phyloP scores from a whole-genome alignment of 2,329 filamentous ascomycete genomes.

The Exophiala bonariae region DNA sequence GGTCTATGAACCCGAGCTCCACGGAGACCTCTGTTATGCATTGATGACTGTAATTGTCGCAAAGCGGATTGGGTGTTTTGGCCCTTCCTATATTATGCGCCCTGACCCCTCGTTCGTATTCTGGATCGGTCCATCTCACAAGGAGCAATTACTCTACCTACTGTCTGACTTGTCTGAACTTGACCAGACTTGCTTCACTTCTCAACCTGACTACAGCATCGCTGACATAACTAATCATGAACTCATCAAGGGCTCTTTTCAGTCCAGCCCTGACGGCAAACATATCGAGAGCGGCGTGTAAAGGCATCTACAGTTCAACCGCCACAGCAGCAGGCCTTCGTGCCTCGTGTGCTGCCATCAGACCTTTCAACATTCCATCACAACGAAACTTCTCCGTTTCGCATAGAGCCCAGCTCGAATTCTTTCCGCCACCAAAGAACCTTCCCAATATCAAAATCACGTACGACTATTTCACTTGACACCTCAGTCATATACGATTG shows the following conservation, averaged over 20 bases:
- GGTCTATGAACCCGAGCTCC: too few relatives aligned
- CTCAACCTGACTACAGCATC: neutral
- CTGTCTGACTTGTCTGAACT: too few relatives aligned
- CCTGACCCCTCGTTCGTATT: too few relatives aligned
- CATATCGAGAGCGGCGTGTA: constrained; percentile 22
- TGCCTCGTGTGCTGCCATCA: constrained; percentile 20
- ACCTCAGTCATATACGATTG: too few relatives aligned
- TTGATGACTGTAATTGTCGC: too few relatives aligned
- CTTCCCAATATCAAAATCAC: constrained; percentile 39
- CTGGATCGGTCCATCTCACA: too few relatives aligned
- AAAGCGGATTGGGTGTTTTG: too few relatives aligned
- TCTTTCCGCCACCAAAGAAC: constrained; percentile 63
- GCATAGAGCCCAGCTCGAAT: constrained; percentile 37
- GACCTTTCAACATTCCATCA: constrained; percentile 16
- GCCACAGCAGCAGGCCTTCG: constrained; percentile 29
- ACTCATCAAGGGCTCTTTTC: constrained; percentile 20
- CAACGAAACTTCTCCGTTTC: constrained; percentile 40
- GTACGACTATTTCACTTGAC: constrained; percentile 18
- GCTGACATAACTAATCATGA: constrained; percentile 19
- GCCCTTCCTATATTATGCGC: too few relatives aligned
- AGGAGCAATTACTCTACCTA: too few relatives aligned
- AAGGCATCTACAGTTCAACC: constrained; percentile 17
- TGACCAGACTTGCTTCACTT: neutral
- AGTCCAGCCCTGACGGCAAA: constrained; percentile 19
- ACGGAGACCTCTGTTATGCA: too few relatives aligned